Evolutionary conservation across 2,329 filamentous ascomycete genomes (phyloP), one percentile per base, ranked within the genome.

Genomic region (Phialophora chinensis): DNA sequence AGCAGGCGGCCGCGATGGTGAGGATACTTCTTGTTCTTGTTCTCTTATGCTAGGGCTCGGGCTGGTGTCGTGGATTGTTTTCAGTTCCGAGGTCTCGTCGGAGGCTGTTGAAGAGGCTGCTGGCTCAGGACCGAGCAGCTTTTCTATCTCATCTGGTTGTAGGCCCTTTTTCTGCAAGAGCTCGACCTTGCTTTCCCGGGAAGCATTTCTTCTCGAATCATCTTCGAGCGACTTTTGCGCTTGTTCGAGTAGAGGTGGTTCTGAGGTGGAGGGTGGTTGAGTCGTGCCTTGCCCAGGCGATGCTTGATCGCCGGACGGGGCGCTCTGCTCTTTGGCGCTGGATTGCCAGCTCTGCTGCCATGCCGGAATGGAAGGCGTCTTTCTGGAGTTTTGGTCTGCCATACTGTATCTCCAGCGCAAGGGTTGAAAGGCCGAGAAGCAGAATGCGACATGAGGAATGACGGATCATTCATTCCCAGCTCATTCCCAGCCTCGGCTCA

Each of bases 141-240:
- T 80, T 71, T 91, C 81, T 67, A 96, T 91, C 68, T 94, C 88
- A 35, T 84, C 82, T 4, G 85, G 80, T 3, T 79, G 80, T 7
- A 97, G 80, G 3, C 91, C 91, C 77, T 97, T 97, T 59, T 86
- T 87, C 74, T 88, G 85, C 1, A 97, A 80, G 72, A 97, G 97
- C 7, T 86, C 85, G 23, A 86, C 82, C 80, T 96, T 96, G 78
- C 88, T 89, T 63, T 91, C 89, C 53, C 84, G 83, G 0, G 90
- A 83, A 38, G 90, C 87, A 77, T 89, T 81, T 66, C 85, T 87
- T 65, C 97, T 91, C 23, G 84, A 83, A 7, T 91, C 87, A 67
- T 96, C 90, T 59, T 91, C 82, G 3, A 97, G 84, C 75, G 97
- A 97, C 61, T 83, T 86, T 52, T 85, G 84, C 31, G 93, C 92